Percentiles rank a stretch among this genome's conserved stretches.
Evolutionary conservation across 2,329 filamentous ascomycete species (phyloP).

Genomic region (Hymenoscyphus linearis): DNA sequence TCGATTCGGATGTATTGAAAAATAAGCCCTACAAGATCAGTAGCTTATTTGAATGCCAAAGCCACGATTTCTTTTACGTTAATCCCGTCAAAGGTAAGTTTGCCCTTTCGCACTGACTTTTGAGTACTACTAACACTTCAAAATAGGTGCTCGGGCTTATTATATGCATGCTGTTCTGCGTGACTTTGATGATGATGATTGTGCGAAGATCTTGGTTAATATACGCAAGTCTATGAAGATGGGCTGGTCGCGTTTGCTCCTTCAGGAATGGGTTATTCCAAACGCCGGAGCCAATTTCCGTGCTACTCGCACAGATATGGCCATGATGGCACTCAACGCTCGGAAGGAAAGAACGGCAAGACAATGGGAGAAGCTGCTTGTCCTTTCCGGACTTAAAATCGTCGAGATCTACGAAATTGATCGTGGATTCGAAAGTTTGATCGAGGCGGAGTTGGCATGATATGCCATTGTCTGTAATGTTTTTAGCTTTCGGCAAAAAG

Average conservation of each 20-base stretch:
- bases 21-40: neutral
- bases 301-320: constrained; percentile 33
- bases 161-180: neutral
- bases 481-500: too few species aligned
- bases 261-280: constrained; percentile 34
- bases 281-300: constrained; percentile 26
- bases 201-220: neutral
- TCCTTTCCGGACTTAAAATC: neutral
- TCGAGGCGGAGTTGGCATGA: neutral
- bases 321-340: constrained; percentile 33
- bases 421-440: neutral
- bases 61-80: neutral
- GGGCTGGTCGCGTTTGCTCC: constrained; percentile 33
- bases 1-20: neutral
- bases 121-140: neutral
- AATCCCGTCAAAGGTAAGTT: neutral
- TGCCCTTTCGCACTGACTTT: neutral
- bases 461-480: neutral
- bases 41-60: neutral
- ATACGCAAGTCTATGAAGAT: neutral
- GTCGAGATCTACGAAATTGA: neutral
- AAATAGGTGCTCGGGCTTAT: constrained; percentile 1
- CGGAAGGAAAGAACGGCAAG: constrained; percentile 32
- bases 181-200: neutral
- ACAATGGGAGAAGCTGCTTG: constrained; percentile 26